A percentile compares a stretch with the other conserved stretches of the same genome.
These are phyloP conservation scores for Elsinoe batatas DNA, from an alignment of 2,329 filamentous ascomycete genomes.

Conservation along the genomic window DNA sequence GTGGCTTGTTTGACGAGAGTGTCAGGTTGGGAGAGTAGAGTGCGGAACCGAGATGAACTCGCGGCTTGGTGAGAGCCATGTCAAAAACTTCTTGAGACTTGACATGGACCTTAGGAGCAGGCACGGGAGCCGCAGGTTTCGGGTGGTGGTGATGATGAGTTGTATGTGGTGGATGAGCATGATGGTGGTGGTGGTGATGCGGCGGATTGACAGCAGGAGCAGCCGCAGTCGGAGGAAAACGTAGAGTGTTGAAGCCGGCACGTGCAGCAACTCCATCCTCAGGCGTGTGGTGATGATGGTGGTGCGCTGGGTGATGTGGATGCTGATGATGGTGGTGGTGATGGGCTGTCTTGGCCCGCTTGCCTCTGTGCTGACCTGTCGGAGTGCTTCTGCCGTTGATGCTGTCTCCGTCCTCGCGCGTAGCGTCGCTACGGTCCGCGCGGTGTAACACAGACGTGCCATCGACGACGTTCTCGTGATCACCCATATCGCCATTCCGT, in stretches of 20 bases:
- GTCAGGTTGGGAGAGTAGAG: slow-evolving; percentile 64
- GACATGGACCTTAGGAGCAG: slow-evolving; percentile 57
- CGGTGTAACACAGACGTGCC: slow-evolving; percentile 1
- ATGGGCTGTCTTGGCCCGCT: slow-evolving; percentile 45
- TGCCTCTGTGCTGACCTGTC: slow-evolving; percentile 49
- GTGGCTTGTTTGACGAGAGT: slow-evolving; percentile 29
- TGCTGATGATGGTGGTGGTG: slow-evolving; percentile 50
- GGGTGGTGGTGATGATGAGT: slow-evolving; percentile 32
- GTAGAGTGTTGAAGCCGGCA: slow-evolving; percentile 24
- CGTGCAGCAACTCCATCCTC: slow-evolving; percentile 19
- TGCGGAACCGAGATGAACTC: slow-evolving; percentile 73
- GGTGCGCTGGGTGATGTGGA: slow-evolving; percentile 35
- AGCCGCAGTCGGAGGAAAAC: slow-evolving; percentile 26
- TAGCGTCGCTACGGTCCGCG: background rate
- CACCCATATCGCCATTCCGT: slow-evolving; percentile 19
- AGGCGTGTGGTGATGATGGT: slow-evolving; percentile 26
- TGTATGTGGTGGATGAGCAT: slow-evolving; percentile 28
- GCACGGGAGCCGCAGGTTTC: slow-evolving; percentile 30
- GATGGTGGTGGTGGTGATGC: slow-evolving; percentile 33
- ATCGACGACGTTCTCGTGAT: slow-evolving; percentile 1
- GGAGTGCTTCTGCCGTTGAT: slow-evolving; percentile 28
- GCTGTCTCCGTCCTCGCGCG: slow-evolving; percentile 27
- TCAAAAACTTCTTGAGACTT: slow-evolving; percentile 62
- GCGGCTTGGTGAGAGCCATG: slow-evolving; percentile 58
- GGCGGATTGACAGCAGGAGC: slow-evolving; percentile 17